A percentile compares a stretch with the other conserved stretches of the same genome.
Conservation (phyloP, 345 rosid genomes). For the Eucalyptus marginata region DNA sequence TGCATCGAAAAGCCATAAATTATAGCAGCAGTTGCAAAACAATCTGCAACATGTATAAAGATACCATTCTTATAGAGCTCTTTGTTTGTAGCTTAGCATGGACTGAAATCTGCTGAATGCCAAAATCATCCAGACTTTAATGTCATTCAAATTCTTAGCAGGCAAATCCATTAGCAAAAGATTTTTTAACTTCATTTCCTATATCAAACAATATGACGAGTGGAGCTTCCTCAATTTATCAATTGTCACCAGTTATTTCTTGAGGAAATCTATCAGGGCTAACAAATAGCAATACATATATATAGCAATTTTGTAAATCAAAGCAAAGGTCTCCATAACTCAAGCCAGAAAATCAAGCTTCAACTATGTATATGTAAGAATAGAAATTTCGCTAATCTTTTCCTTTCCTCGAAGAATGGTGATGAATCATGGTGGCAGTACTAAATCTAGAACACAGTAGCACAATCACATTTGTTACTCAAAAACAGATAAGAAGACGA, state of each 20-base stretch:
- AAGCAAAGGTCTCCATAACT: neutral
- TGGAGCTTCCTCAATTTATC: neutral
- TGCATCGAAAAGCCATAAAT: constrained; percentile 14
- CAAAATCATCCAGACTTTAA: neutral
- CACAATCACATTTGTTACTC: neutral
- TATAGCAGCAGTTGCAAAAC: neutral
- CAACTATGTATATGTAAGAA: neutral
- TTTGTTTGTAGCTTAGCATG: neutral
- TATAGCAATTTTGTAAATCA: neutral
- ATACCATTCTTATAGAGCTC: neutral
- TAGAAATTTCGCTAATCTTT: neutral
- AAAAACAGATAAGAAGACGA: too few species aligned
- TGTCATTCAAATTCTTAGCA: neutral
- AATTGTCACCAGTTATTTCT: neutral
- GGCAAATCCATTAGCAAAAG: neutral
- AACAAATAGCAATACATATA: neutral
- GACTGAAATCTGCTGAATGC: neutral
- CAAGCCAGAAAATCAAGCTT: neutral
- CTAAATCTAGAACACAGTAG: neutral
- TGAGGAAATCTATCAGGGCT: neutral
- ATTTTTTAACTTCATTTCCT: neutral
- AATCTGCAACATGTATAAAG: neutral
- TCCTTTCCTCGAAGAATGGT: neutral
- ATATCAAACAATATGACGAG: neutral
- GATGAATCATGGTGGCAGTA: neutral